These are phyloP conservation scores for Penicillium freii DNA, from an alignment of 2,329 filamentous ascomycete species.

Conservation along the genomic window DNA sequence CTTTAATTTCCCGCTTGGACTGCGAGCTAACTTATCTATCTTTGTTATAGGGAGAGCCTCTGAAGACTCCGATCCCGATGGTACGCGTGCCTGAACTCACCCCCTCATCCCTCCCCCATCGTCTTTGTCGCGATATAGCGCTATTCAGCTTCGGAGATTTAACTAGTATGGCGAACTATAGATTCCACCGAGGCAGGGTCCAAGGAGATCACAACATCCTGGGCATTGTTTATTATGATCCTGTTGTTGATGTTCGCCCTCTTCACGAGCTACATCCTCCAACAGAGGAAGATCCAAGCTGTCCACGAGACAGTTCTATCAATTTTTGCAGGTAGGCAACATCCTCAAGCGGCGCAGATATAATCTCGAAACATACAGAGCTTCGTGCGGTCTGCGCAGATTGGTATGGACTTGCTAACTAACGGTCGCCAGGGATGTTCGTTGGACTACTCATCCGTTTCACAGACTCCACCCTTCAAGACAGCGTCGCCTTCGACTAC, in stretches of 20 bases:
- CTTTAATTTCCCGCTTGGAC: neutral
- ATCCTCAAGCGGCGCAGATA: neutral
- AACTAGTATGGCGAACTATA: conserved; percentile 27
- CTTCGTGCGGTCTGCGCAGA: neutral
- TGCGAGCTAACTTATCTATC: conserved; percentile 19
- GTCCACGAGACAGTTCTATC: conserved; percentile 98
- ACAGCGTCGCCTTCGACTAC: conserved; percentile 93
- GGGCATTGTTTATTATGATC: conserved; percentile 96
- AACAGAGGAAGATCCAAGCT: conserved; percentile 94
- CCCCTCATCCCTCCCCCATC: conserved; percentile 5
- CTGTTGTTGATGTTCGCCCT: conserved; percentile 89
- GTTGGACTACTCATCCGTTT: conserved; percentile 86
- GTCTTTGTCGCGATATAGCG: conserved; percentile 1
- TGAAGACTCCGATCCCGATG: conserved; percentile 41
- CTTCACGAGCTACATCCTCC: conserved; percentile 94
- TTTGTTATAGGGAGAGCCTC: conserved; percentile 34
- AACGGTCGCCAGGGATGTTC: conserved; percentile 70
- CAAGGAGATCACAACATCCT: conserved; percentile 93
- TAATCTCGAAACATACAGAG: neutral
- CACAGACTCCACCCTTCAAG: conserved; percentile 78
- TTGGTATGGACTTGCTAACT: conserved; percentile 12
- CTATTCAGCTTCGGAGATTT: conserved; percentile 13
- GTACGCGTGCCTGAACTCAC: conserved; percentile 28
- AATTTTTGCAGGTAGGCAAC: conserved; percentile 78
- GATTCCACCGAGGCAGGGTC: conserved; percentile 76